Evolutionary conservation across 495 filamentous ascomycete species (phyloP), one percentile per base, ranked within the genome.

Genomic region (Cercophora samala): DNA sequence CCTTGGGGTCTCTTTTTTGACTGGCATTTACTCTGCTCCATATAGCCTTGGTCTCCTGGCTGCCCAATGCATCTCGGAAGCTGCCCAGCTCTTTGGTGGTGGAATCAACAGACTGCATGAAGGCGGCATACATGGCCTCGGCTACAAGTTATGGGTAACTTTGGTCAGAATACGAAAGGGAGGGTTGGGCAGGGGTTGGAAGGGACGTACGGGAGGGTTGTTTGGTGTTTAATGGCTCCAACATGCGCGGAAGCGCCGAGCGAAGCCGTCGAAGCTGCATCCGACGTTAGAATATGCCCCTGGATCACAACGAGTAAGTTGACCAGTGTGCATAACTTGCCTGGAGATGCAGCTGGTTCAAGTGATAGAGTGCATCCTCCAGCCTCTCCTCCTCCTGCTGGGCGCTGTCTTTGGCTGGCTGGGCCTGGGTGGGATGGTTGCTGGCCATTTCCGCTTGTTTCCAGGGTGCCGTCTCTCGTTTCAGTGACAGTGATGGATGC

Each of bases 221-320:
- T 63, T 80, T 72, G 65, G 72, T 58, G 4, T 70, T 71, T 32
- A 84, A 60, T n/a, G 82, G 75, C 51, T 75, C 76, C 53, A 84
- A 66, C 73, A 85, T 80, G 22, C 78, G 76, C 23, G 79, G 82
- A 51, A 84, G 74, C 46, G 79, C 77, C 9, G 78, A 79, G 64
- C 81, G 76, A 42, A 84, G 68, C 19, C 67, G 75, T 59, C 79
- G 72, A 21, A 82, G 74, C 82, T 83, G 67, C 37, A 67, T 46
- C 18, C 24, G 19, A 68, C 37, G 66, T 75, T 64, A 70, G 71
- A 61, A 63, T 46, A 46, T 46, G 13, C 37, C 24, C 60, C 24
- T n/a, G 15, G 26, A 37, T 59, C 42, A 68, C 24, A 66, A 67
- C 60, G 55, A 59, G 18, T 21, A 25, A 62, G 21, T 5, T 60